Evolutionary conservation across 345 rosid species (phyloP).

Genomic region (Turnera subulata): DNA sequence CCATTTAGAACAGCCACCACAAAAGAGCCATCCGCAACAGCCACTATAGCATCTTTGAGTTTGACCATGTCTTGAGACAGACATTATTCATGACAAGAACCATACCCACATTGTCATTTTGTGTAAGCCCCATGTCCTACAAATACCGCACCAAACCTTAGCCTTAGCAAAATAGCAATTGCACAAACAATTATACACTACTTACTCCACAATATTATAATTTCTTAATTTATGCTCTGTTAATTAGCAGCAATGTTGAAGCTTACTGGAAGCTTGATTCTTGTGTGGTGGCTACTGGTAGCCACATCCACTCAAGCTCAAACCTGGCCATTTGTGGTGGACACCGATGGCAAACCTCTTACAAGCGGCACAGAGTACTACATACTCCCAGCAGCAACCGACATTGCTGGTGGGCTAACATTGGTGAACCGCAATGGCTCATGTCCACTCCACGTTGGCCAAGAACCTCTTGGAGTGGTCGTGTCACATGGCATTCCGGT

Average conservation of each 20-base stretch:
- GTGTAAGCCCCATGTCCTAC: too few relatives aligned
- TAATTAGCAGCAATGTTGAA: slow-evolving; percentile 1
- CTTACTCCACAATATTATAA: too few relatives aligned
- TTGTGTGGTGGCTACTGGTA: not conserved
- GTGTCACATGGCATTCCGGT: slow-evolving; percentile 2
- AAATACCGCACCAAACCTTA: too few relatives aligned
- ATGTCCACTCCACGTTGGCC: slow-evolving; percentile 10
- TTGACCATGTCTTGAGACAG: too few relatives aligned
- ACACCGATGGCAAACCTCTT: slow-evolving; percentile 3
- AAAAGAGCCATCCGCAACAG: too few relatives aligned
- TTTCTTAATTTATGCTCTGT: not conserved
- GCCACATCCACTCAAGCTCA: slow-evolving; percentile 5
- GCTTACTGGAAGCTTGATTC: not conserved
- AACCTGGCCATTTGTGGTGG: slow-evolving; percentile 4
- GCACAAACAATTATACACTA: too few relatives aligned
- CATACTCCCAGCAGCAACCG: slow-evolving; percentile 14
- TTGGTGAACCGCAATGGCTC: not conserved
- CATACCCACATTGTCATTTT: too few relatives aligned
- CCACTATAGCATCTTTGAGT: too few relatives aligned
- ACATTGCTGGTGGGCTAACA: slow-evolving; percentile 14
- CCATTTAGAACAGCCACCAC: too few relatives aligned
- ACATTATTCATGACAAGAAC: too few relatives aligned
- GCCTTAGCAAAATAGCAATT: too few relatives aligned
- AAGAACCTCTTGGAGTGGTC: slow-evolving; percentile 1
- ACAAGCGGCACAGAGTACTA: slow-evolving; percentile 6